Percentiles rank a stretch among this genome's conserved stretches.
Conservation (phyloP, 768 basidiomycete genomes). For the Suillus clintonianus region DNA sequence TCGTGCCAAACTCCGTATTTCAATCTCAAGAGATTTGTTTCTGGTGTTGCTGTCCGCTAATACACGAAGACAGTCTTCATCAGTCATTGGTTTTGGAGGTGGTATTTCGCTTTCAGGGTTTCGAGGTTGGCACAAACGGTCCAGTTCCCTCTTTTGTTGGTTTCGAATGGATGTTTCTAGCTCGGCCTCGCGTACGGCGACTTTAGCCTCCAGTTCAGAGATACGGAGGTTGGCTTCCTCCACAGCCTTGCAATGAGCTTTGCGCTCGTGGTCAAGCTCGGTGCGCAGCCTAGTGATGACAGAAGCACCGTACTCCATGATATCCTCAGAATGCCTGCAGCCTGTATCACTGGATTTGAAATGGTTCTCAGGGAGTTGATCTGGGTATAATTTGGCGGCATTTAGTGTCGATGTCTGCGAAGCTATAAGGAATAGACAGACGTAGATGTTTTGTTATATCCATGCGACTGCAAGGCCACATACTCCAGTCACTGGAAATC, state of each 20-base stretch:
- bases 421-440: constrained; percentile 28
- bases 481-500: constrained; percentile 42
- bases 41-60: constrained; percentile 39
- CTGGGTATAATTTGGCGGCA: constrained; percentile 11
- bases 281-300: constrained; percentile 44
- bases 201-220: constrained; percentile 48
- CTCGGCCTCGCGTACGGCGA: constrained; percentile 60
- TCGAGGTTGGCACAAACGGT: background rate
- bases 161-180: constrained; percentile 38
- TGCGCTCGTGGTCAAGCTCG: constrained; percentile 47
- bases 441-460: constrained; percentile 43
- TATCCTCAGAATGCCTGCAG: constrained; percentile 22
- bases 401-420: constrained; percentile 15
- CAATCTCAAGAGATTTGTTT: constrained; percentile 46
- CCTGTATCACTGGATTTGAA: background rate
- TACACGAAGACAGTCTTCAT: constrained; percentile 43
- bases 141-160: background rate
- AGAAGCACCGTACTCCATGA: constrained; percentile 43
- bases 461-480: constrained; percentile 50
- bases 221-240: constrained; percentile 44
- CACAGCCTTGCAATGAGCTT: constrained; percentile 41
- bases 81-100: constrained; percentile 24
- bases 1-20: constrained; percentile 41
- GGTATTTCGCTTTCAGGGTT: constrained; percentile 8
- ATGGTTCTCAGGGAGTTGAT: constrained; percentile 12